Conservation (phyloP, 257 asterid genomes). For the Gentiana macrophylla region DNA sequence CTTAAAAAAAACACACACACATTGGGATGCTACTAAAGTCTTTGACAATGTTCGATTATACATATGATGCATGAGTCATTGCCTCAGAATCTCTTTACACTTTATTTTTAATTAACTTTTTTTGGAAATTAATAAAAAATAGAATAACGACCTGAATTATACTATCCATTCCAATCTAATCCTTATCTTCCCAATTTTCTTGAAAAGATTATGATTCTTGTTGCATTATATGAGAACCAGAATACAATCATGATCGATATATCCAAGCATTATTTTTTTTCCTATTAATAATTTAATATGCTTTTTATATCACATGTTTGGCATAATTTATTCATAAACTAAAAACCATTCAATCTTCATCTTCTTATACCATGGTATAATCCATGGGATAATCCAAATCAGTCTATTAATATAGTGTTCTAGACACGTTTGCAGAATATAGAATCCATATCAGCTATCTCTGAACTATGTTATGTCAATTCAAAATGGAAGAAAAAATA, state of each 20-base stretch:
- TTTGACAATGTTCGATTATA: no score
- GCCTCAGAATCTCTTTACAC: no score
- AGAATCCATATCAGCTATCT: constrained; percentile 1
- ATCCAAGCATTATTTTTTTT: no score
- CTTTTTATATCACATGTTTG: neutral
- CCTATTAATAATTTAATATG: no score
- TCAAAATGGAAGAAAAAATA: neutral
- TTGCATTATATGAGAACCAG: constrained; percentile 10
- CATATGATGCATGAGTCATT: no score
- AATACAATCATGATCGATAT: neutral
- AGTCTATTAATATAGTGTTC: constrained; percentile 8
- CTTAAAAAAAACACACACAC: no score
- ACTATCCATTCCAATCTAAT: neutral
- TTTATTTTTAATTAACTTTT: no score
- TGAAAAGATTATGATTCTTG: constrained; percentile 12
- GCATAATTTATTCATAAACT: neutral
- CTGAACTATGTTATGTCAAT: neutral
- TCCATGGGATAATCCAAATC: constrained; percentile 6
- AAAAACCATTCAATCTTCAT: no score
- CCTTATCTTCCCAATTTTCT: constrained; percentile 6
- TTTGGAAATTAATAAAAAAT: no score
- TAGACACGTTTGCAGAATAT: constrained; percentile 10
- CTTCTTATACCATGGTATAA: no score
- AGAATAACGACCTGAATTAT: no score
- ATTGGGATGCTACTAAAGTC: no score